Evolutionary conservation across 1,139 yeast species (phyloP), one percentile per base, ranked within the genome.

Genomic region (Yamadazyma jaroonii): DNA sequence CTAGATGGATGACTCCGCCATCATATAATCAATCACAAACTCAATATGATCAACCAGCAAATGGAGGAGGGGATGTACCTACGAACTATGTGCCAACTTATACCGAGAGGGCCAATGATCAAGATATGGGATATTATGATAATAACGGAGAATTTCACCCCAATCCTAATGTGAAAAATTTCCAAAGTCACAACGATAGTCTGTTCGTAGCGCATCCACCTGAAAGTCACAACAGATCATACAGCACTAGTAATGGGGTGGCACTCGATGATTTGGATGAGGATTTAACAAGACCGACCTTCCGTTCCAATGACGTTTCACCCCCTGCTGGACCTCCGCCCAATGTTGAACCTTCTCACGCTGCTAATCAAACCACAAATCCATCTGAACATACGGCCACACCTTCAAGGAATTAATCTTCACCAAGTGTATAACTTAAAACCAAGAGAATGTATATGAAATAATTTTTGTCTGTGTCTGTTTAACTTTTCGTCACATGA

Each of bases 1-100:
- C 97, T 1, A 78, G 87, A 8, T 89, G 96, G 94, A 76, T 89
- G 72, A 83, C 95, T 0, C 96, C 96, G 3, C 96, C 96, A 0
- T 72, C 84, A n/a, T 88, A 89, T 56, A 61, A 72, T 43, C 92
- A 84, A 52, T 77, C 92, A 3, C 88, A 85, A 50, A 69, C 67
- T 39, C 82, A 79, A 41, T 78, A 81, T 49, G 69, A 71, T 35
- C 72, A 66, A 39, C 70, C 72, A 0, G 54, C 57, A 22, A 48
- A 50, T 27, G 52, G 67, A 27, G 65, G 71, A 33, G 63, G 62
- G 0, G 72, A 59, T 15, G 52, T 59, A 41, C 67, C 66, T 2
- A 53, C 59, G 30, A 61, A 68, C 7, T 67, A 69, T 44, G 86
- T 83, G 0, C 94, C 94, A 0, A 70, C 82, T 7, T 84, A 84